phyloP scores from a whole-genome alignment of 345 rosid genomes.

The Acer negundo region DNA sequence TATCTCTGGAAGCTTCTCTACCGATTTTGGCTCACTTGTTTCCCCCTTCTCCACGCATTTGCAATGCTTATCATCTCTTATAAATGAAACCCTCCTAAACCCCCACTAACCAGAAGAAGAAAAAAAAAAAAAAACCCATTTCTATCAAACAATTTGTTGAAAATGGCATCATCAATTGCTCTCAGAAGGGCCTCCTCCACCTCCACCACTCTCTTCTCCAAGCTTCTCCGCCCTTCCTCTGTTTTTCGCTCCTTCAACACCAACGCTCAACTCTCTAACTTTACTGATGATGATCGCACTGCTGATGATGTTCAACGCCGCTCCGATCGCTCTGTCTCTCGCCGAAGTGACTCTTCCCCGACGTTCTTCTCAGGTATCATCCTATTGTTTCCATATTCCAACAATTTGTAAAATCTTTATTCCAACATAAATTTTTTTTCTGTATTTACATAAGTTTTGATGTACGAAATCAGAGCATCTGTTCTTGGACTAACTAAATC shows the following conservation, averaged over 20 bases:
- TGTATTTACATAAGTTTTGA: too few species aligned
- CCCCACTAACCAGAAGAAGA: neutral
- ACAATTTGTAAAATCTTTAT: too few species aligned
- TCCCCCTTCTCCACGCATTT: slow-evolving; percentile 23
- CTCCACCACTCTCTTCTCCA: slow-evolving; percentile 23
- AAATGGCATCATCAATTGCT: slow-evolving; percentile 45
- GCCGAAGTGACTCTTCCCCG: slow-evolving; percentile 12
- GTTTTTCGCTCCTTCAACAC: slow-evolving; percentile 46
- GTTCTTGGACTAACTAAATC: too few species aligned
- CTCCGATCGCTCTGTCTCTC: slow-evolving; percentile 19
- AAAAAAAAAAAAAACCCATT: neutral
- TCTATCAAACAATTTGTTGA: too few species aligned
- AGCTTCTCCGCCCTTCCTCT: slow-evolving; percentile 23
- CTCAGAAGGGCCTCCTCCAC: slow-evolving; percentile 32
- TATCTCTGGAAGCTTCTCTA: slow-evolving; percentile 23
- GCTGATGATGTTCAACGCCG: slow-evolving; percentile 28
- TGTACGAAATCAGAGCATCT: too few species aligned
- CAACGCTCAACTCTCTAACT: slow-evolving; percentile 28
- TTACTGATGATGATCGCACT: slow-evolving; percentile 14
- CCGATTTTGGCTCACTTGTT: slow-evolving; percentile 3
- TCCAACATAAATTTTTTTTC: too few species aligned
- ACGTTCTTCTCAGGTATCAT: slow-evolving; percentile 32
- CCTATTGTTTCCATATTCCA: too few species aligned
- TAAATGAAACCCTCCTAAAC: neutral
- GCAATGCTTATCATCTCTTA: neutral